Evolutionary conservation across 2,329 filamentous ascomycete genomes (phyloP), one percentile per base, ranked within the genome.

Genomic region (Fusarium sp.): DNA sequence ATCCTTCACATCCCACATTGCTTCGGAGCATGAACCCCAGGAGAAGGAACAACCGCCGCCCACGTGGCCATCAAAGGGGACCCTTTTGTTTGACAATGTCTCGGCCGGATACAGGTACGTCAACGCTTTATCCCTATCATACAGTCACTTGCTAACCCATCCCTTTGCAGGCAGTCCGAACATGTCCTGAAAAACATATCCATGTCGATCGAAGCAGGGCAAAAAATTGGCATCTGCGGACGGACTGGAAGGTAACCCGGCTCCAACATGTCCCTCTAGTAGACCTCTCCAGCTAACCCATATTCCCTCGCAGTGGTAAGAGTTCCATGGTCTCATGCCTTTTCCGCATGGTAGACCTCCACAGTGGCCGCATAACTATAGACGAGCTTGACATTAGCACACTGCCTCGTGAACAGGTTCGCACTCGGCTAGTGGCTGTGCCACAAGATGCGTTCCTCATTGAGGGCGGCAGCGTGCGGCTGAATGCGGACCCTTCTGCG

Each of bases 61-160:
- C 65, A 92, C 92, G 79, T 98, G 95, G 95, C 95, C 95, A 14
- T 90, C 93, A 20, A 88, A 94, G 76, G 95, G 95, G 60, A 92
- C 91, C 64, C 91, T 98, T 20, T 88, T 92, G 50, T 97, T 98
- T 84, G 91, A 94, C 78, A 93, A 87, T 22, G 67, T 76, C 5
- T 71, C 67, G 7, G 73, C 70, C 0, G 70, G 73, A 24, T 75
- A 75, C 1, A 73, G 37, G 73, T 71, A 6, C 8, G 69, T 54
- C 39, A 43, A 14, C 0, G 1, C 5, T 0, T 2, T 0, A 20
- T 7, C 5, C 10, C 16, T 5, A 20, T 20, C 1, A 9, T 3
- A 6, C 4, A n/a, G 3, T 1, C 2, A 2, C 1, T n/a, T 9
- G 9, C 61, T 73, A 16, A 73, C 2, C 1, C 11, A 0, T 7